A percentile compares a stretch with the other conserved stretches of the same genome.
phyloP scores from a whole-genome alignment of 2,329 filamentous ascomycete genomes.

The Cucurbitaria berberidis region DNA sequence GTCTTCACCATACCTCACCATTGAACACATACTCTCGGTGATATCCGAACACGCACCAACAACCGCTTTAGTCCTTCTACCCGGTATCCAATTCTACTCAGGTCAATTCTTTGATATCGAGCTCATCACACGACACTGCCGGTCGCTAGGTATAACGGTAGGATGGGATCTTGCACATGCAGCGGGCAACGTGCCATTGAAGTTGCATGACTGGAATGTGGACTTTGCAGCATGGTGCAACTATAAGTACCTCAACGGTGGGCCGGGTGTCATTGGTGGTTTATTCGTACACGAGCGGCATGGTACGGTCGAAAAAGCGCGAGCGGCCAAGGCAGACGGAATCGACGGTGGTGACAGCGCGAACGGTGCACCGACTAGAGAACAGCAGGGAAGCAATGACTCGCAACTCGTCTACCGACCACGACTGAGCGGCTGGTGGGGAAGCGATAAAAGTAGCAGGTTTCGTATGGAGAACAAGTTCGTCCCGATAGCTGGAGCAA shows the following conservation, averaged over 20 bases:
- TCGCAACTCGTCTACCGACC: constrained; percentile 61
- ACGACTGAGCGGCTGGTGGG: constrained; percentile 85
- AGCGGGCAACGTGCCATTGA: constrained; percentile 79
- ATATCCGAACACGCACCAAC: constrained; percentile 77
- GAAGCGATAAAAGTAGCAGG: constrained; percentile 74
- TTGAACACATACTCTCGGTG: constrained; percentile 70
- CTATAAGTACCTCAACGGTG: constrained; percentile 92
- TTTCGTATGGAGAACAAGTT: constrained; percentile 88
- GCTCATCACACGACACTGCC: constrained; percentile 78
- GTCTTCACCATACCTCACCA: constrained; percentile 66
- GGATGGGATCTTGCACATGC: constrained; percentile 92
- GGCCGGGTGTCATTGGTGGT: constrained; percentile 80
- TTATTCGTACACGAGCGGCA: constrained; percentile 81
- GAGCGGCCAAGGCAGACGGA: constrained; percentile 1
- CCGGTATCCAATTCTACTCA: constrained; percentile 90
- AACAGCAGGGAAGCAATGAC: constrained; percentile 9
- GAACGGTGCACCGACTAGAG: constrained; percentile 41
- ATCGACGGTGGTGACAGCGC: background rate
- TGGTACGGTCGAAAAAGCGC: constrained; percentile 57
- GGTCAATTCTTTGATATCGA: constrained; percentile 87
- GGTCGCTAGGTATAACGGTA: constrained; percentile 71
- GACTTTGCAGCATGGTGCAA: constrained; percentile 94
- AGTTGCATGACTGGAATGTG: constrained; percentile 85
- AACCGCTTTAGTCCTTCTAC: constrained; percentile 78
- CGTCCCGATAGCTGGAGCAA: constrained; percentile 76